Evolutionary conservation across 495 filamentous ascomycete genomes (phyloP).

Genomic region (Hypomontagnella monticulosa): DNA sequence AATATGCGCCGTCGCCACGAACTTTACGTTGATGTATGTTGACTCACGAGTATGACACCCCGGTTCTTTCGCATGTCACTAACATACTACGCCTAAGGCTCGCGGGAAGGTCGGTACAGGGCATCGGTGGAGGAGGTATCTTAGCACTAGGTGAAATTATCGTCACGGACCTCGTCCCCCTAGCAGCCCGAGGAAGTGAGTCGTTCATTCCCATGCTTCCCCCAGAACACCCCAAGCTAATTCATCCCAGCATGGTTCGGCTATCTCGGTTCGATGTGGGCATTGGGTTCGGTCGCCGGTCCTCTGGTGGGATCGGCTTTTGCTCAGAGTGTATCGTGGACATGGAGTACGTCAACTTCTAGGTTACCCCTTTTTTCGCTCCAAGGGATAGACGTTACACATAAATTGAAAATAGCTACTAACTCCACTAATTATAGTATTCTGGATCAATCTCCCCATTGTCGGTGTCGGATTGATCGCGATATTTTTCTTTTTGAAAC

Average conservation of each 20-base stretch:
- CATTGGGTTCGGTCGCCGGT: slow-evolving; percentile 5
- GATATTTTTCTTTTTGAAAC: slow-evolving; percentile 4
- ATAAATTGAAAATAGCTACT: not conserved
- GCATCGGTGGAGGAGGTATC: slow-evolving; percentile 13
- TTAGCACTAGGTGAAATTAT: slow-evolving; percentile 8
- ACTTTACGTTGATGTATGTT: slow-evolving; percentile 7
- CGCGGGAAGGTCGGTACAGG: slow-evolving; percentile 6
- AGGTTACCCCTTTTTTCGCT: not conserved
- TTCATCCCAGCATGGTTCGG: slow-evolving; percentile 6
- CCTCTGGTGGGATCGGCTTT: slow-evolving; percentile 2
- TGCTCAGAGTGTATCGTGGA: slow-evolving; percentile 1
- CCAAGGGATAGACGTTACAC: not conserved
- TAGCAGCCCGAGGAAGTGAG: slow-evolving; percentile 7
- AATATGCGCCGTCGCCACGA: slow-evolving; percentile 4
- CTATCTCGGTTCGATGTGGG: slow-evolving; percentile 15
- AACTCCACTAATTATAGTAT: not conserved
- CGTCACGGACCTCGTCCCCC: slow-evolving; percentile 8
- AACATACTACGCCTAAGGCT: not conserved
- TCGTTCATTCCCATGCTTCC: not conserved
- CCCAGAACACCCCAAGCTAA: not conserved
- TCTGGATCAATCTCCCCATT: slow-evolving; percentile 10
- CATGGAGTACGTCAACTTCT: slow-evolving; percentile 2
- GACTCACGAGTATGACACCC: not conserved
- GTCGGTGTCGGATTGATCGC: slow-evolving; percentile 1
- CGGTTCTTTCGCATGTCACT: not conserved